Conservation (phyloP, 768 basidiomycete genomes). For the Lactarius quietus region DNA sequence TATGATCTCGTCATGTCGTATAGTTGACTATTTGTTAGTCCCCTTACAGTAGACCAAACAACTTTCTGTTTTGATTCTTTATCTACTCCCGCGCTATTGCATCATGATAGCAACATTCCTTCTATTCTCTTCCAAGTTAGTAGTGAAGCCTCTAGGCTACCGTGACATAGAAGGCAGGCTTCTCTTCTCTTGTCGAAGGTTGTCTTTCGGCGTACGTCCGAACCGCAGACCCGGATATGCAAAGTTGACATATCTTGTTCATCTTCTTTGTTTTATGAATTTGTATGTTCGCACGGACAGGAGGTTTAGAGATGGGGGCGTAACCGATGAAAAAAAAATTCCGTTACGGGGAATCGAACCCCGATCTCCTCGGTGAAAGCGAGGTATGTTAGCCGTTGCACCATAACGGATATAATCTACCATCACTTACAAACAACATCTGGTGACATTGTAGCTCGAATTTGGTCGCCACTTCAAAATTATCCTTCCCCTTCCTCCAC, state of each 20-base stretch:
- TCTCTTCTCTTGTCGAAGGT: background rate
- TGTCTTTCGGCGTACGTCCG: background rate
- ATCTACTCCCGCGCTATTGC: background rate
- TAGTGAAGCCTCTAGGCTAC: background rate
- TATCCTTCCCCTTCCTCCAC: background rate
- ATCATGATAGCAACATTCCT: background rate
- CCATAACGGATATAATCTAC: slow-evolving; percentile 16
- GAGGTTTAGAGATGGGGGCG: too few species aligned
- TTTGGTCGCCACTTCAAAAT: background rate
- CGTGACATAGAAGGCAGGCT: background rate
- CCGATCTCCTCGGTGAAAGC: slow-evolving; percentile 26
- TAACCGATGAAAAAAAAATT: background rate
- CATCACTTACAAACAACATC: background rate
- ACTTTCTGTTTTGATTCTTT: background rate
- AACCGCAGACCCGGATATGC: too few species aligned
- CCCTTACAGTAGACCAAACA: background rate
- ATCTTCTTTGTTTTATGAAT: too few species aligned
- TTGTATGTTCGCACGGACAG: too few species aligned
- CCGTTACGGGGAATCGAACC: slow-evolving; percentile 26
- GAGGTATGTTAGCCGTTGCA: slow-evolving; percentile 26
- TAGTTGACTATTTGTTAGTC: background rate
- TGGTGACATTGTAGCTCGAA: background rate
- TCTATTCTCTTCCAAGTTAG: background rate
- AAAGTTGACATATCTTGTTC: too few species aligned
- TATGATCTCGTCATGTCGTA: background rate